phyloP scores from a whole-genome alignment of 139 green algal genomes.

The Chlamydomonas schloesseri region DNA sequence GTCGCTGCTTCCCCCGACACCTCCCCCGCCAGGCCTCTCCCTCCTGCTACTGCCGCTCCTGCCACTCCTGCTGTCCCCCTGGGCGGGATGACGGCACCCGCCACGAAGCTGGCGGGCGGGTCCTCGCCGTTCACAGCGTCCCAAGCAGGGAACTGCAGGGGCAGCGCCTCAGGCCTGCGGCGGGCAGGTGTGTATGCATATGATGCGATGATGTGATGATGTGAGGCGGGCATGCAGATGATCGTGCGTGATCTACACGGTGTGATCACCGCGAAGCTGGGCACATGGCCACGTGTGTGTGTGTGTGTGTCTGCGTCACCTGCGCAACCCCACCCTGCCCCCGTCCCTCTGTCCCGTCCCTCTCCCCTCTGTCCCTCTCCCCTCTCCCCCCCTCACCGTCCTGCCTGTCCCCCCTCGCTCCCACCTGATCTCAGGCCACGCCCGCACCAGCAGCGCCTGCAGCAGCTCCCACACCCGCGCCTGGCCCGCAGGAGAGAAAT shows the following conservation, averaged over 20 bases:
- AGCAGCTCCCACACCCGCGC: conserved; percentile 61
- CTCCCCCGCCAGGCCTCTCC: no score
- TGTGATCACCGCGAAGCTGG: no score
- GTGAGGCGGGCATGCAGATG: no score
- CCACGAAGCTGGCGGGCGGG: neutral
- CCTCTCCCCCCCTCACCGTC: neutral
- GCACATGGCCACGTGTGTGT: no score
- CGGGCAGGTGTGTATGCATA: neutral
- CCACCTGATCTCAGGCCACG: conserved; percentile 67
- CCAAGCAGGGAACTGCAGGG: conserved; percentile 35
- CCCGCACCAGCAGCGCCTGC: conserved; percentile 48
- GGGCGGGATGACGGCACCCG: neutral
- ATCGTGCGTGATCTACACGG: no score
- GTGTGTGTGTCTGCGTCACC: no score
- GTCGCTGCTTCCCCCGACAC: no score
- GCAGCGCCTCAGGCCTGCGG: conserved; percentile 22
- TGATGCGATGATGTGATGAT: neutral
- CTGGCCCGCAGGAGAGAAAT: conserved; percentile 77
- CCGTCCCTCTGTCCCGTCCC: no score
- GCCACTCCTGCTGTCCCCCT: no score
- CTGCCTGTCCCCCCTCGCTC: no score
- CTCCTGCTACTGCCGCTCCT: no score
- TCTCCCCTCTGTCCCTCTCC: neutral
- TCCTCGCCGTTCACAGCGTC: conserved; percentile 20
- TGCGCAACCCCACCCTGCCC: no score